Conservation (phyloP, 345 rosid species). For the Physaria fendleri region DNA sequence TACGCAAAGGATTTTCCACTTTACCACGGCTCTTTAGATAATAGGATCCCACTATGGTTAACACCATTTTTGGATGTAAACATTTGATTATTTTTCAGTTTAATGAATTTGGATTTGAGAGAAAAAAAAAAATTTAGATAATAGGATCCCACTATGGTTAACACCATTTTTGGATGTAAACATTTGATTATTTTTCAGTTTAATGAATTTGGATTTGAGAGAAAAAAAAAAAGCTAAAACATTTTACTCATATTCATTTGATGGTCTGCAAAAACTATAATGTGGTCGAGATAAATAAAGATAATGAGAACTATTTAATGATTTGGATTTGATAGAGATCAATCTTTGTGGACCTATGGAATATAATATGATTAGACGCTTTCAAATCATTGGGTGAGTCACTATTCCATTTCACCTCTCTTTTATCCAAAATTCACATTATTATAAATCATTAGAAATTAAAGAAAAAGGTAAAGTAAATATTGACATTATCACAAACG, state of each 20-base stretch:
- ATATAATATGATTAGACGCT: slow-evolving; percentile 19
- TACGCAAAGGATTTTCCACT: no score
- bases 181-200: no score
- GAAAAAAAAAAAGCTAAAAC: no score
- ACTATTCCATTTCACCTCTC: slow-evolving; percentile 18
- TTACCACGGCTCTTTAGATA: no score
- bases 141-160: no score
- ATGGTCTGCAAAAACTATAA: not conserved
- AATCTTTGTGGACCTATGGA: slow-evolving; percentile 15
- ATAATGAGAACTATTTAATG: not conserved
- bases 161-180: no score
- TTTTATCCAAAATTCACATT: slow-evolving; percentile 22
- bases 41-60: no score
- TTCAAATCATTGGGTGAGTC: slow-evolving; percentile 26
- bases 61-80: no score
- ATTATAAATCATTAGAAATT: slow-evolving; percentile 21
- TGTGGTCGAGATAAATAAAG: not conserved
- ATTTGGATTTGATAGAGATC: slow-evolving; percentile 21
- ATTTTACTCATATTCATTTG: not conserved
- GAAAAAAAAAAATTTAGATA: no score
- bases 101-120: no score
- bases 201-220: no score
- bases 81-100: no score
- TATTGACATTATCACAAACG: slow-evolving; percentile 1
- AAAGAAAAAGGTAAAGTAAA: slow-evolving; percentile 23